These are phyloP conservation scores for Moelleriella libera DNA, from an alignment of 2,329 filamentous ascomycete genomes.

Conservation along the genomic window DNA sequence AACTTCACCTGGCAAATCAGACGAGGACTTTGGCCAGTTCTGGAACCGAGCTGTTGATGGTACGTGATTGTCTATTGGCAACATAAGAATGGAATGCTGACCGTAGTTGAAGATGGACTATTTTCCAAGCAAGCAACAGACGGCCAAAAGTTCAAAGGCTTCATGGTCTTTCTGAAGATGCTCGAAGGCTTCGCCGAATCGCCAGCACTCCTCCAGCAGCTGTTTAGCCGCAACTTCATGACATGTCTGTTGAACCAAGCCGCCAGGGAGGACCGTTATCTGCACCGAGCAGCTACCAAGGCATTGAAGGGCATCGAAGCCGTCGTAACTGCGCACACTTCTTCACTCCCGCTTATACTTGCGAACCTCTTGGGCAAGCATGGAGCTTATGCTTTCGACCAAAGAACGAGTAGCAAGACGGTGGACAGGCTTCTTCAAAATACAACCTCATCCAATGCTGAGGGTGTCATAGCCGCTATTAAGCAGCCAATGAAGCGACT, in stretches of 20 bases:
- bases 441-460: slow-evolving; percentile 40
- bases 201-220: slow-evolving; percentile 29
- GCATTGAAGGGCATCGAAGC: slow-evolving; percentile 58
- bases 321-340: slow-evolving; percentile 46
- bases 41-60: slow-evolving; percentile 81
- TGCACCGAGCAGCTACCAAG: slow-evolving; percentile 67
- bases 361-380: slow-evolving; percentile 54
- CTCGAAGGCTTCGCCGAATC: slow-evolving; percentile 39
- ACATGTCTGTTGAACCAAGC: slow-evolving; percentile 73
- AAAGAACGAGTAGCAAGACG: slow-evolving; percentile 72
- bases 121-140: slow-evolving; percentile 73
- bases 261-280: slow-evolving; percentile 59
- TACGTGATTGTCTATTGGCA: slow-evolving; percentile 26
- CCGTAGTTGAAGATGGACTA: slow-evolving; percentile 47
- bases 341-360: slow-evolving; percentile 45
- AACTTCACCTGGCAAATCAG: slow-evolving; percentile 16
- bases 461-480: slow-evolving; percentile 34
- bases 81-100: no score
- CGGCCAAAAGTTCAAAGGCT: slow-evolving; percentile 83
- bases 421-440: slow-evolving; percentile 59
- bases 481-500: slow-evolving; percentile 24
- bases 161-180: slow-evolving; percentile 72
- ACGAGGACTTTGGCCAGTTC: slow-evolving; percentile 54
- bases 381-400: slow-evolving; percentile 70
- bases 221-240: slow-evolving; percentile 78